These are phyloP conservation scores for Hygrophorus russula DNA, from an alignment of 768 basidiomycete genomes.

Conservation along the genomic window DNA sequence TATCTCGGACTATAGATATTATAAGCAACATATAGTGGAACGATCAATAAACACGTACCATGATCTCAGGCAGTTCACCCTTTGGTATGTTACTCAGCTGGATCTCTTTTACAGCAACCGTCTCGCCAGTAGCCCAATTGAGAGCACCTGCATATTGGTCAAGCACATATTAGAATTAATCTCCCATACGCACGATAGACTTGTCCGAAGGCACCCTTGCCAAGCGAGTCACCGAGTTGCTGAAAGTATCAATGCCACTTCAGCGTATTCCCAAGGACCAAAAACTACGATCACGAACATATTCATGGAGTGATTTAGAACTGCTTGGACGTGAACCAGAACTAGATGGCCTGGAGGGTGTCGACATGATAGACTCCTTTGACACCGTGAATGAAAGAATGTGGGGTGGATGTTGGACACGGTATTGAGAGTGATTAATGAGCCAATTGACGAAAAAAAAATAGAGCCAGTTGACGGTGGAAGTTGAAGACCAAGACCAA, in stretches of 20 bases:
- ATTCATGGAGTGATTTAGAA: constrained; percentile 55
- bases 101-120: constrained; percentile 97
- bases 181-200: constrained; percentile 69
- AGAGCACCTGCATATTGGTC: constrained; percentile 48
- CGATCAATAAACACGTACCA: constrained; percentile 44
- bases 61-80: constrained; percentile 90
- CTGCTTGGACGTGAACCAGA: constrained; percentile 25
- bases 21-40: constrained; percentile 7
- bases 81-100: constrained; percentile 90
- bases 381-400: constrained; percentile 3
- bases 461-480: constrained; percentile 3
- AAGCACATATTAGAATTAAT: constrained; percentile 6
- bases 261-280: not conserved
- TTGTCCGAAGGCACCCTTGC: constrained; percentile 94
- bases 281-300: constrained; percentile 27
- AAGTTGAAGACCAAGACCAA: not conserved
- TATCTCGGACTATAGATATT: constrained; percentile 71
- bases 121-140: constrained; percentile 96
- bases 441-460: constrained; percentile 9
- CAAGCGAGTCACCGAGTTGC: constrained; percentile 96
- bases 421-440: constrained; percentile 8
- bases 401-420: not conserved
- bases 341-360: constrained; percentile 25
- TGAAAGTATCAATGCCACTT: constrained; percentile 17
- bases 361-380: constrained; percentile 21